Evolutionary conservation across 352 stramenopile genomes (phyloP).

Genomic region (Achlya hypogyna): DNA sequence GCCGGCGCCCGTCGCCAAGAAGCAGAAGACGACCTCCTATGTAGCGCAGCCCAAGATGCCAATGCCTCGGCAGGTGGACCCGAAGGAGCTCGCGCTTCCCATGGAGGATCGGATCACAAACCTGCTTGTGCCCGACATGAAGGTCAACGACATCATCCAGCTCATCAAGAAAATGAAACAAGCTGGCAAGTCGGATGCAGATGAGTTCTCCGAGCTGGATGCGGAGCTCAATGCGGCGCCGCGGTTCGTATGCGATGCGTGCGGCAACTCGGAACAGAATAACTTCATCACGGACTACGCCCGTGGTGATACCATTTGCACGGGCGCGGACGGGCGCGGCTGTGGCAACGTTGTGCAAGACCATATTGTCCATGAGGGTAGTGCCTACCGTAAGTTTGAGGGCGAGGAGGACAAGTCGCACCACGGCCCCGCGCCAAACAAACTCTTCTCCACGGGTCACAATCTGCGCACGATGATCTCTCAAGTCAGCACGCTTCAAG

Average conservation of each 20-base stretch:
- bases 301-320: conserved; percentile 81
- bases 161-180: conserved; percentile 87
- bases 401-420: conserved; percentile 95
- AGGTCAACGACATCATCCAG: conserved; percentile 81
- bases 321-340: conserved; percentile 72
- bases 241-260: conserved; percentile 77
- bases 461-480: conserved; percentile 93
- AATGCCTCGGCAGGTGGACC: conserved; percentile 22
- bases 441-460: conserved; percentile 91
- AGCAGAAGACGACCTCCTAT: conserved; percentile 26
- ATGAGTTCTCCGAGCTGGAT: conserved; percentile 81
- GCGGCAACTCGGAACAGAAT: conserved; percentile 83
- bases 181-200: conserved; percentile 77
- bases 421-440: conserved; percentile 92
- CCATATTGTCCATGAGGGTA: conserved; percentile 94
- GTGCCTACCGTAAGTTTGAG: conserved; percentile 94
- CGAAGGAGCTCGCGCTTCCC: conserved; percentile 38
- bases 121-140: conserved; percentile 72
- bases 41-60: conserved; percentile 32
- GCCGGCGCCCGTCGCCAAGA: conserved; percentile 37
- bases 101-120: conserved; percentile 86
- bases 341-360: conserved; percentile 93
- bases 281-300: conserved; percentile 87
- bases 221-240: conserved; percentile 75
- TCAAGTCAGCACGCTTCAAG: conserved; percentile 40